A percentile compares a stretch with the other conserved stretches of the same genome.
phyloP scores from a whole-genome alignment of 768 basidiomycete species.

The Crepidotus variabilis region DNA sequence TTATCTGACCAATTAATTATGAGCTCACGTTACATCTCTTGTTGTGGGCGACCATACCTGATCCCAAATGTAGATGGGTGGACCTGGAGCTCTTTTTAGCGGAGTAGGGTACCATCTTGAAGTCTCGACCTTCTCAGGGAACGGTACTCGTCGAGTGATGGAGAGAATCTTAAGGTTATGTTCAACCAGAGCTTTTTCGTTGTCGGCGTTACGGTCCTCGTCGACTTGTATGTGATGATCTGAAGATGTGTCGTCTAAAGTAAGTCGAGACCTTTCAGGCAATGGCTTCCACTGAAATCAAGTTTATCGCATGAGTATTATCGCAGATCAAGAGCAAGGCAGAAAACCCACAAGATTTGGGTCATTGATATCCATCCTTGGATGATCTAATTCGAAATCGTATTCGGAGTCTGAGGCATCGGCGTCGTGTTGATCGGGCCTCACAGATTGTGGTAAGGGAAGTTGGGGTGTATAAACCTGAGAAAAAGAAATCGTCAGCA shows the following conservation, averaged over 20 bases:
- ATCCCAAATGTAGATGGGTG: constrained; percentile 13
- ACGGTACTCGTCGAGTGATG: no score
- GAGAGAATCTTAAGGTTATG: no score
- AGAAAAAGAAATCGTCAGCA: no score
- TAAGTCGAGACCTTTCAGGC: constrained; percentile 1
- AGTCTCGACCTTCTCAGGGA: constrained; percentile 8
- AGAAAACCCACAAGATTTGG: constrained; percentile 16
- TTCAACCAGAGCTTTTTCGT: neutral
- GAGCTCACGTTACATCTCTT: neutral
- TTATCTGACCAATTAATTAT: constrained; percentile 3
- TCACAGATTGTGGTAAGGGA: no score
- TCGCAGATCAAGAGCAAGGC: constrained; percentile 8
- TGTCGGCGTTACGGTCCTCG: neutral
- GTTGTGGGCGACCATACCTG: constrained; percentile 8
- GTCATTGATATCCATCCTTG: constrained; percentile 24
- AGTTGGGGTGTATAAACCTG: no score
- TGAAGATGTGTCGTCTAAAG: neutral
- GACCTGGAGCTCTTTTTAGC: neutral
- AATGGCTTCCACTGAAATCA: constrained; percentile 16
- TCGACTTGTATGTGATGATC: constrained; percentile 5
- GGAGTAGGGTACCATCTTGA: constrained; percentile 6
- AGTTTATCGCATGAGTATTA: neutral
- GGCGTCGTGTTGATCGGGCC: neutral
- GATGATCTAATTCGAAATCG: constrained; percentile 14
- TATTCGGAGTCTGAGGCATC: constrained; percentile 10